Evolutionary conservation across 2,329 filamentous ascomycete species (phyloP), one percentile per base, ranked within the genome.

Genomic region (Aspergillus versicolor): DNA sequence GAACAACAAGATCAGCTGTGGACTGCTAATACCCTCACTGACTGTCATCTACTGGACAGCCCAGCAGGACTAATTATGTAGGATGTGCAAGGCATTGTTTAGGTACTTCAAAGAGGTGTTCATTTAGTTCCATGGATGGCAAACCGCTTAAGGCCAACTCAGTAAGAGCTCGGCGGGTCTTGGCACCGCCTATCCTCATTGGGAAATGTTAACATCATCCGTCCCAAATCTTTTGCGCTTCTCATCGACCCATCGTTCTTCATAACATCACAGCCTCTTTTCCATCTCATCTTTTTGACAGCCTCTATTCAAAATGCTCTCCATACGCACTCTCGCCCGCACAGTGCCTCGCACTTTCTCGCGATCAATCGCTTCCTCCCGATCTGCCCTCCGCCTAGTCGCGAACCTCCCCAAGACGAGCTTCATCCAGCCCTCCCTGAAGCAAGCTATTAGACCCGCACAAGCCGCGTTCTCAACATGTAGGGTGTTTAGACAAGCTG

Each of bases 301-400:
- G 22, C 22, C 19, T 41, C 19, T 43, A 48, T 41, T 50, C 50
- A 64, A 49, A 49, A 92, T 92, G 89, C 79, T 91, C 71, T 88
- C 88, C 64, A 78, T 90, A 64, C 83, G 88, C 73, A 78, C 81
- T 59, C 72, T 88, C 63, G 81, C 84, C 70, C 88, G 89, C 72
- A 83, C 86, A 49, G 84, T 86, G 71, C 88, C 89, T 66, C 85
- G 88, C 71, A 80, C 81, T 57, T 67, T 88, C 53, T 78, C 83
- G 65, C 84, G 88, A 61, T 73, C 75, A 66, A 70, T 88, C 62
- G 78, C 83, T 61, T 74, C 78, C 56, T 75, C 83, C 38, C 61
- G 66, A 45, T 62, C 67, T 48, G 67, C 82, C 66, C 58, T 68
- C 62, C 80, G 81, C 71, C 76, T 79, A 57, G 74, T 82, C 59